phyloP scores from a whole-genome alignment of 208 protist species.

The Herpetomonas samuelpessoai region DNA sequence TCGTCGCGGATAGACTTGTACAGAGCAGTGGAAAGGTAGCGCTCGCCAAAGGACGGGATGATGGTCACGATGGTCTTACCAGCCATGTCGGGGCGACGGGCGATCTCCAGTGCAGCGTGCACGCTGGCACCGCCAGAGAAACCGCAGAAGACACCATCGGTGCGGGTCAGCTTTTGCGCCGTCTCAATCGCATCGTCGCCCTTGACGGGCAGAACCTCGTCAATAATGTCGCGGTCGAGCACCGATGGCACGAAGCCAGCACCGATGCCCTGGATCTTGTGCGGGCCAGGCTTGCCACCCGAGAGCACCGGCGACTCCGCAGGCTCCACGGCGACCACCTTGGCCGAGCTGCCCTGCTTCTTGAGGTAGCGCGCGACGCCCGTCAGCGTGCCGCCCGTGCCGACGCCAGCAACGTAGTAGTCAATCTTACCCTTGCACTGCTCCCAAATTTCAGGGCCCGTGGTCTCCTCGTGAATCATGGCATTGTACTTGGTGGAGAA shows the following conservation, averaged over 20 bases:
- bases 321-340: constrained; percentile 83
- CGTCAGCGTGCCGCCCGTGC: constrained; percentile 86
- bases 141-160: constrained; percentile 83
- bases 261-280: constrained; percentile 92
- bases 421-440: constrained; percentile 80
- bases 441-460: constrained; percentile 87
- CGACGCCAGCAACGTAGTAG: constrained; percentile 84
- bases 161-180: constrained; percentile 62
- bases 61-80: constrained; percentile 89
- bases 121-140: constrained; percentile 87
- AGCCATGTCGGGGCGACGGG: constrained; percentile 72
- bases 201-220: constrained; percentile 74
- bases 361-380: constrained; percentile 75
- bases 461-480: constrained; percentile 87
- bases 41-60: constrained; percentile 89
- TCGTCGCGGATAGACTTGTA: constrained; percentile 74
- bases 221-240: constrained; percentile 54
- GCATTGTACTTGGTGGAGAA: constrained; percentile 89
- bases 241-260: constrained; percentile 86
- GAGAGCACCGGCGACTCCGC: constrained; percentile 83
- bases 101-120: constrained; percentile 78
- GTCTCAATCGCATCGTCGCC: constrained; percentile 68
- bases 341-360: constrained; percentile 38
- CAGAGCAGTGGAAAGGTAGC: constrained; percentile 84
- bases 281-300: constrained; percentile 72